phyloP scores from a whole-genome alignment of 805 yeast genomes.

The Barnettozyma salicaria region DNA sequence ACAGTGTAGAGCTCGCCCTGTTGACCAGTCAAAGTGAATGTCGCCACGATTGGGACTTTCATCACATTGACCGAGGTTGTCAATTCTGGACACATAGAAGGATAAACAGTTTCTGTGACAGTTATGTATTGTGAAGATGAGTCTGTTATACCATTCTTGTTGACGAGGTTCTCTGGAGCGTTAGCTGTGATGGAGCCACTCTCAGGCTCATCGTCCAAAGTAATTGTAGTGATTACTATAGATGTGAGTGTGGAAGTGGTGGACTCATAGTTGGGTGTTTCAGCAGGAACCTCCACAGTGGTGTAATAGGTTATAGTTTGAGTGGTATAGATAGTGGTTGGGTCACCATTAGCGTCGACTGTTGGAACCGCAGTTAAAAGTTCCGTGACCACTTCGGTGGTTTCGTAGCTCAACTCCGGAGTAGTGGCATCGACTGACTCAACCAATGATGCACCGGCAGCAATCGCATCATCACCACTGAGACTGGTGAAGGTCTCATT shows the following conservation, averaged over 20 bases:
- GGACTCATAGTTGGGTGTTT: constrained; percentile 5
- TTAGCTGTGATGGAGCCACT: constrained; percentile 2
- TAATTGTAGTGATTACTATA: constrained; percentile 6
- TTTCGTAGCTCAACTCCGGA: constrained; percentile 4
- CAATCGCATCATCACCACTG: constrained; percentile 1
- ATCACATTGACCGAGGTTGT: constrained; percentile 13
- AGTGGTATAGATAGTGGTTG: constrained; percentile 13
- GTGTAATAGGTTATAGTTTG: constrained; percentile 17
- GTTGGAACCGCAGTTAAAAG: constrained; percentile 21
- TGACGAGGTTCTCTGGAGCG: constrained; percentile 2
- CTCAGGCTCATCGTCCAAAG: constrained; percentile 4
- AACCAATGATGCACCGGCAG: too few relatives aligned
- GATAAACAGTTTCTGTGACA: constrained; percentile 21
- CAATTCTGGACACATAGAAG: constrained; percentile 13
- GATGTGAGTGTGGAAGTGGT: constrained; percentile 8
- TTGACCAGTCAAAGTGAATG: constrained; percentile 24
- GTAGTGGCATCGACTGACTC: constrained; percentile 1
- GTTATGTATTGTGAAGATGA: constrained; percentile 9
- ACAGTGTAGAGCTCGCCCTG: constrained; percentile 22
- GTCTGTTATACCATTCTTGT: constrained; percentile 2
- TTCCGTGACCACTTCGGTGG: constrained; percentile 15
- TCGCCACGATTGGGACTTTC: constrained; percentile 19
- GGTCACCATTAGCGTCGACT: constrained; percentile 18
- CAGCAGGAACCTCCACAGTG: constrained; percentile 15
- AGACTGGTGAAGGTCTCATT: constrained; percentile 8